phyloP scores from a whole-genome alignment of 108 stramenopile species.

The Fragilaria crotonensis region DNA sequence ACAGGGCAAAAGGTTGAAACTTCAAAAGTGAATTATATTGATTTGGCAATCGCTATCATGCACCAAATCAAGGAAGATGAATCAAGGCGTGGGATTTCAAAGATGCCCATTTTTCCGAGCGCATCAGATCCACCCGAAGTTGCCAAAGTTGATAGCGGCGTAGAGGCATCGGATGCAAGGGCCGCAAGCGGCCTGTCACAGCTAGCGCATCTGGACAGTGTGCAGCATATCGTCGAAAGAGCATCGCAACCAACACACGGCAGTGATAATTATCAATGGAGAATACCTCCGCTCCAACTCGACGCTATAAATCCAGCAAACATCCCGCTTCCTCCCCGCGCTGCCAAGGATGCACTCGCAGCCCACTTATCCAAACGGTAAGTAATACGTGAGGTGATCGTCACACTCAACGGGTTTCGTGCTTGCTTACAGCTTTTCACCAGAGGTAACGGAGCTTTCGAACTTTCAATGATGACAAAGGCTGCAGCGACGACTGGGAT shows the following conservation, averaged over 20 bases:
- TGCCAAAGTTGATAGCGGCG: no score
- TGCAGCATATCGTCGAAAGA: no score
- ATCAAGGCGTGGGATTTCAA: conserved; percentile 13
- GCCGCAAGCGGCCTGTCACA: no score
- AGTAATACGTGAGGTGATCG: neutral
- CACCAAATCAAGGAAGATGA: conserved; percentile 16
- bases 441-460: neutral
- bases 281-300: conserved; percentile 10
- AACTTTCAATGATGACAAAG: neutral
- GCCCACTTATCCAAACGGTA: conserved; percentile 23
- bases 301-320: conserved; percentile 1
- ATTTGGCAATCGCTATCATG: conserved; percentile 47
- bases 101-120: neutral
- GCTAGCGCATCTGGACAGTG: no score
- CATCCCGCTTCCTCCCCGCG: conserved; percentile 16
- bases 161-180: no score
- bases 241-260: no score
- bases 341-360: conserved; percentile 13
- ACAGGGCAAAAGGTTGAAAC: conserved; percentile 42
- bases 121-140: neutral
- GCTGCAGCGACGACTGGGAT: neutral
- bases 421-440: neutral
- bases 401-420: neutral
- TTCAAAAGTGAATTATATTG: conserved; percentile 32
- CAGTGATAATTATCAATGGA: no score